Percentiles rank a stretch among this genome's conserved stretches.
phyloP scores from a whole-genome alignment of 2,329 filamentous ascomycete species.

The Ophiostoma piceae region DNA sequence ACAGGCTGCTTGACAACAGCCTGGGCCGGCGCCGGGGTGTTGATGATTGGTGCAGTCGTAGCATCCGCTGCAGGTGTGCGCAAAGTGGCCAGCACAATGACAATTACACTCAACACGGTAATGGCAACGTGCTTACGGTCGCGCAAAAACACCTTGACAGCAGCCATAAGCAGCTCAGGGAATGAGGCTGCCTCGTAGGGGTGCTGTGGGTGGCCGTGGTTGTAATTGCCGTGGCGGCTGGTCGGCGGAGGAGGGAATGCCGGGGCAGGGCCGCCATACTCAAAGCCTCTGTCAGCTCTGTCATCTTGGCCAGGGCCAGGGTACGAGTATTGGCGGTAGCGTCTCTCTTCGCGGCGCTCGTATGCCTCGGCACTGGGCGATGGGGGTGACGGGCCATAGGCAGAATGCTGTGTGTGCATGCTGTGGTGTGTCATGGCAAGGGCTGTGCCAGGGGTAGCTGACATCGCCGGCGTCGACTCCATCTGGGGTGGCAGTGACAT shows the following conservation, averaged over 20 bases:
- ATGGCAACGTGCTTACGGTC: slow-evolving; percentile 59
- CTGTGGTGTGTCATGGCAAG: background rate
- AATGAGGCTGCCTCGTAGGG: slow-evolving; percentile 45
- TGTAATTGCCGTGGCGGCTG: background rate
- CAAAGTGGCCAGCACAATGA: slow-evolving; percentile 46
- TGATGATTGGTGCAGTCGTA: background rate
- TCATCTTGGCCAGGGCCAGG: background rate
- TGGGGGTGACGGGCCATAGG: slow-evolving; percentile 25
- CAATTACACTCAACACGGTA: slow-evolving; percentile 48
- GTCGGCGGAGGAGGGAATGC: background rate
- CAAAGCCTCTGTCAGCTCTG: background rate
- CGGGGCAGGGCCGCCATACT: background rate
- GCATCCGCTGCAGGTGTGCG: slow-evolving; percentile 31
- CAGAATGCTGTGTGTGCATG: slow-evolving; percentile 14
- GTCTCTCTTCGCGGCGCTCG: slow-evolving; percentile 33
- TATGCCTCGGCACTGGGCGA: slow-evolving; percentile 32
- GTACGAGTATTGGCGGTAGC: slow-evolving; percentile 23
- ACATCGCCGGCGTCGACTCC: background rate
- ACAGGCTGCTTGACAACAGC: background rate
- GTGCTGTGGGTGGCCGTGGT: background rate
- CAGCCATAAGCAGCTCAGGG: slow-evolving; percentile 50
- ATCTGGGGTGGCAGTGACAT: background rate
- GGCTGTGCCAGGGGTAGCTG: background rate
- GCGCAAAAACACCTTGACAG: slow-evolving; percentile 48
- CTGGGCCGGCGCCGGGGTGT: background rate